phyloP scores from a whole-genome alignment of 345 rosid species.

The Abelmoschus esculentus region DNA sequence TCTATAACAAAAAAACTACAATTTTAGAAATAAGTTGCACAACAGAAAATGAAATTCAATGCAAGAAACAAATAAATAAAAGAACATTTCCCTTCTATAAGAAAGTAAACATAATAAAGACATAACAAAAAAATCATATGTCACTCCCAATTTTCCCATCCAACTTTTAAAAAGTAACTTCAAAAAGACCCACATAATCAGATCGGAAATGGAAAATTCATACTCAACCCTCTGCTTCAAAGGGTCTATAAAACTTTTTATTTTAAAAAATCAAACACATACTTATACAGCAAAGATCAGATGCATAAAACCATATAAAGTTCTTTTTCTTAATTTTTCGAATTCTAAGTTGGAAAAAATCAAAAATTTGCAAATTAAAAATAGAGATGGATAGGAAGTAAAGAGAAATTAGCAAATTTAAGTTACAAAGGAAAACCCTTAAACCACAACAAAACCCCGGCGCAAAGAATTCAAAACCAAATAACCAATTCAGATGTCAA shows the following conservation, averaged over 20 bases:
- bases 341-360: not conserved
- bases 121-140: not conserved
- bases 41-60: not conserved
- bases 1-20: not conserved
- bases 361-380: not conserved
- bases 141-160: not conserved
- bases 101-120: not conserved
- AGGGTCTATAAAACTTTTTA: not conserved
- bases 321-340: too few relatives aligned
- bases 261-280: not conserved
- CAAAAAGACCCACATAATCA: slow-evolving; percentile 25
- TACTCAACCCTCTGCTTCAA: not conserved
- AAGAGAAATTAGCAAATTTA: not conserved
- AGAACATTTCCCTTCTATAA: not conserved
- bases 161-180: not conserved
- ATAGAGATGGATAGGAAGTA: not conserved
- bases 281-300: too few relatives aligned
- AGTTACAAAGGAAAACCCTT: not conserved
- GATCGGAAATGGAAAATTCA: slow-evolving; percentile 3
- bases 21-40: not conserved
- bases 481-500: slow-evolving; percentile 11
- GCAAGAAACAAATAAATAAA: not conserved
- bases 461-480: slow-evolving; percentile 14
- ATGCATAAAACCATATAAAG: not conserved
- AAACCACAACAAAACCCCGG: slow-evolving; percentile 38